Evolutionary conservation across 345 rosid species (phyloP), one percentile per base, ranked within the genome.

Genomic region (Anacardium occidentale): DNA sequence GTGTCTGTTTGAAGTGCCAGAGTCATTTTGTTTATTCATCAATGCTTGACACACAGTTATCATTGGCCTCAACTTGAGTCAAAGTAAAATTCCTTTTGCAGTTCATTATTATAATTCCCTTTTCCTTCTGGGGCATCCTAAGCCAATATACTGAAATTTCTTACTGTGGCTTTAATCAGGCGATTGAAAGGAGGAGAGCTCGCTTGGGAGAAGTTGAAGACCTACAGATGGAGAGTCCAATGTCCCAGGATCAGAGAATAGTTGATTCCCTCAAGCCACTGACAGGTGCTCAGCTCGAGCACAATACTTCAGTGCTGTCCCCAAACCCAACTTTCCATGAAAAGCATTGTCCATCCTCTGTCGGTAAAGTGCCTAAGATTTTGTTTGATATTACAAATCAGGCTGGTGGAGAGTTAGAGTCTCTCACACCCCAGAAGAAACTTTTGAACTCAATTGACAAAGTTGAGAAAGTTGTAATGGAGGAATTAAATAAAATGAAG

Each of bases 341-440:
- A 54, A 85, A 87, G 78, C 80, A 76, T 24, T 78, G 79, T 73
- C 89, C 85, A 25, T 64, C 72, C 1, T 80, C 92, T 48, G 77
- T 86, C 17, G 81, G 81, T 52, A 85, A 74, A 71, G 84, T 91
- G 48, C 83, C 81, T 3, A 87, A 85, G 78, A 79, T 91, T 71
- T 69, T 94, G 73, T 83, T 79, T 57, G 82, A 85, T 66, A 67
- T 89, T 61, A 78, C 85, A 7, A 85, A 85, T 53, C 79, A 76
- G 79, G 61, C 75, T 9, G 64, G 73, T 18, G 88, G 54, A 47
- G 88, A 81, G 40, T 77, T 87, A 5, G 97, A 88, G 42, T 75
- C 75, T 74, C 73, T 90, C 64, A 95, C 99, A n/a, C 99, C 97
- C 0, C 92, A 95, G 81, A 95, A 84, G 83, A 95, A 90, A 57